Conservation (phyloP, 2,329 filamentous ascomycete species). For the Penicillium sclerotiorum region DNA sequence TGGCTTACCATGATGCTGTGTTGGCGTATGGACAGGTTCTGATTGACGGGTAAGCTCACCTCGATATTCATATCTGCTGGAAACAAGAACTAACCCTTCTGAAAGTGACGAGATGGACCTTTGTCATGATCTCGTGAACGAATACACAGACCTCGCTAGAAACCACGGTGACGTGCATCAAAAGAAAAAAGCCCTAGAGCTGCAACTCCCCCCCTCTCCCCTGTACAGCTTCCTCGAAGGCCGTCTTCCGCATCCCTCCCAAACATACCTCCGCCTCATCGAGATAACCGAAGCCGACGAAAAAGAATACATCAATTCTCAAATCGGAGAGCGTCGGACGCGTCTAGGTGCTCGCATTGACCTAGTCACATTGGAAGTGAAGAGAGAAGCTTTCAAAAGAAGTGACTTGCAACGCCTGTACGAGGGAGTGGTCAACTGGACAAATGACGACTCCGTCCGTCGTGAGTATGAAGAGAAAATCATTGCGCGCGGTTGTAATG, state of each 20-base stretch:
- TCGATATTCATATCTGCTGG: not conserved
- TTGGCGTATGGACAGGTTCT: slow-evolving; percentile 75
- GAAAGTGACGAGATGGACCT: slow-evolving; percentile 59
- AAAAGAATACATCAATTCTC: slow-evolving; percentile 82
- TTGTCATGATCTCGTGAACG: slow-evolving; percentile 70
- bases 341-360: slow-evolving; percentile 80
- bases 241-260: slow-evolving; percentile 74
- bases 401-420: slow-evolving; percentile 83
- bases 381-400: slow-evolving; percentile 74
- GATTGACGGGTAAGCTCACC: slow-evolving; percentile 57
- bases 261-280: slow-evolving; percentile 79
- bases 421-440: slow-evolving; percentile 85
- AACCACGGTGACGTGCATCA: slow-evolving; percentile 71
- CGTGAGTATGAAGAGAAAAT: slow-evolving; percentile 89
- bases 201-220: slow-evolving; percentile 77
- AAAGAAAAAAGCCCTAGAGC: slow-evolving; percentile 72
- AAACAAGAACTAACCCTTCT: not conserved
- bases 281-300: slow-evolving; percentile 85
- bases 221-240: slow-evolving; percentile 84
- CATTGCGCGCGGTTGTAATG: slow-evolving; percentile 77
- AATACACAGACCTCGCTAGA: slow-evolving; percentile 74
- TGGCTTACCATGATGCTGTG: slow-evolving; percentile 73
- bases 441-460: slow-evolving; percentile 78
- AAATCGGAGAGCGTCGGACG: slow-evolving; percentile 86
- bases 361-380: slow-evolving; percentile 84